phyloP scores from a whole-genome alignment of 1,139 yeast genomes.

The Suhomyces choctaworum region DNA sequence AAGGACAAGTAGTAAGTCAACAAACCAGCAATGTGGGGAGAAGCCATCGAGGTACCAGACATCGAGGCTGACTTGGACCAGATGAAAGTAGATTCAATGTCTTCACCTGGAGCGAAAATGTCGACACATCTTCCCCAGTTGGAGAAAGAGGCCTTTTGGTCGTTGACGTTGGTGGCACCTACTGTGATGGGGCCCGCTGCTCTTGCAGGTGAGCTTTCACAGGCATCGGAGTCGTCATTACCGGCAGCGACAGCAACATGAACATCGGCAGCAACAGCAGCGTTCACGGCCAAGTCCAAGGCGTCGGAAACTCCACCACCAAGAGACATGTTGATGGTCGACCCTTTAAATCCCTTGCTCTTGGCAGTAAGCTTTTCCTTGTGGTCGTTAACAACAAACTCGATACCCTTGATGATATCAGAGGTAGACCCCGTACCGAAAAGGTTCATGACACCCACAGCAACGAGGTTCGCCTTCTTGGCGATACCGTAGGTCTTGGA shows the following conservation, averaged over 20 bases:
- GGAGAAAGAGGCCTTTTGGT: slow-evolving; percentile 75
- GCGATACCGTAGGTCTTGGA: slow-evolving; percentile 77
- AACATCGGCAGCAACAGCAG: slow-evolving; percentile 77
- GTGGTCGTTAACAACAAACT: slow-evolving; percentile 70
- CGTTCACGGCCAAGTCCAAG: slow-evolving; percentile 78
- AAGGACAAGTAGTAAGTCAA: slow-evolving; percentile 85
- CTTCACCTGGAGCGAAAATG: slow-evolving; percentile 82
- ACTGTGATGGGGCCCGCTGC: slow-evolving; percentile 77
- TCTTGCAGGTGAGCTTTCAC: slow-evolving; percentile 80
- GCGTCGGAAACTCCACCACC: slow-evolving; percentile 88
- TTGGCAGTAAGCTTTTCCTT: slow-evolving; percentile 54
- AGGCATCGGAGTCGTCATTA: slow-evolving; percentile 82
- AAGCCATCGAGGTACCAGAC: slow-evolving; percentile 99
- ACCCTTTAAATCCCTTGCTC: slow-evolving; percentile 73
- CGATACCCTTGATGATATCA: slow-evolving; percentile 80
- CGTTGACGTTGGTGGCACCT: slow-evolving; percentile 78
- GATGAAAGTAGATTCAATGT: slow-evolving; percentile 80
- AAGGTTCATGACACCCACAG: slow-evolving; percentile 74
- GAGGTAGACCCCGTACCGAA: slow-evolving; percentile 82
- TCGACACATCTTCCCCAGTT: slow-evolving; percentile 86
- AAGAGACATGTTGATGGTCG: slow-evolving; percentile 87
- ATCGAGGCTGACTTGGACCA: slow-evolving; percentile 81
- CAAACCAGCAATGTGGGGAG: slow-evolving; percentile 95
- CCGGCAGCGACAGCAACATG: slow-evolving; percentile 91
- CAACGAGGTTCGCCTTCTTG: slow-evolving; percentile 70